Base-by-base conservation (phyloP, 768 basidiomycete species). In the Termitomyces sp. region DNA sequence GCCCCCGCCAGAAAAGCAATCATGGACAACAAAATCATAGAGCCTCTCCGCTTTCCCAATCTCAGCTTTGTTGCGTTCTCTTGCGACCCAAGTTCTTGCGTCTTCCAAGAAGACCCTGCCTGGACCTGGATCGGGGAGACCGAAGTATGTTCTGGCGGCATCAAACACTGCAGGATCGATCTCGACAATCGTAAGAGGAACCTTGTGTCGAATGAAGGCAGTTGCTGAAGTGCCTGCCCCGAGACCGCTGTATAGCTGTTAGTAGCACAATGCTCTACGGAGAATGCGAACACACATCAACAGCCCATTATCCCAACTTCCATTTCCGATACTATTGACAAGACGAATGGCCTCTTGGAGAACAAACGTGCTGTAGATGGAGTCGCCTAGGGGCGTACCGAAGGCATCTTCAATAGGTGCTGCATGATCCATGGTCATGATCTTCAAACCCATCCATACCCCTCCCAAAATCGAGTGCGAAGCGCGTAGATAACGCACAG, bases 1-100 rank as follows among this genome's bases (percentile, higher is more conserved):
- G n/a, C 85, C 86, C 3, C 96, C 96, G 9, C 96, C 96, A 9
- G 94, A 94, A 71, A 97, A 98, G 69, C 92, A 92, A 67, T 96
- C 96, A 66, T 98, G 96, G 0, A 96, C 78, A 44, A 94, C 84
- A 63, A 89, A 79, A 65, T 92, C 89, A 69, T 84, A 93, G 20
- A 76, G 74, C 9, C 71, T 71, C 45, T 68, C 64, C 32, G 68
- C 63, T n/a, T 71, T 66, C 36, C 73, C 70, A 24, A 69, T 66
- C 5, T 69, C 70, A 9, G 72, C 55, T 24, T 60, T 68, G 32
- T 65, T 68, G 20, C 69, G 69, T 56, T 79, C 79, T 51, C 77
- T 73, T 8, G 80, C 74, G n/a, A 89, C 83, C 86, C 90, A 94
- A 13, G 66, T 63, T 33, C 89, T 81, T 6, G 92, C 96, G 67